phyloP scores from a whole-genome alignment of 257 asterid genomes.

The Penstemon barbatus region DNA sequence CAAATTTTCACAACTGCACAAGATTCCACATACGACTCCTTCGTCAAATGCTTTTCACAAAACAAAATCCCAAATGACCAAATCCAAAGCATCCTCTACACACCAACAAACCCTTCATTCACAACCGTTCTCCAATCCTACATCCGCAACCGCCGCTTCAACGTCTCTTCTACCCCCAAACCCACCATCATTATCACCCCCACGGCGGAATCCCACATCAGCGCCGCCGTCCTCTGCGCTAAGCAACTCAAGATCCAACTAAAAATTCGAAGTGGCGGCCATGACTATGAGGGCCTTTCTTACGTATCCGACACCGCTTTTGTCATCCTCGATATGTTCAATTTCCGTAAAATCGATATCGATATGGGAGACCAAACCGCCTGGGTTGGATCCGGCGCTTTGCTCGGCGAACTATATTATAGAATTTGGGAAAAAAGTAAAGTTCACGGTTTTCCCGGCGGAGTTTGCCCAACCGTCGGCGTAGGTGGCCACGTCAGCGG shows the following conservation, averaged over 20 bases:
- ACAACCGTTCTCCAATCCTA: slow-evolving; percentile 7
- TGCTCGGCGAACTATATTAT: slow-evolving; percentile 43
- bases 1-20: background rate
- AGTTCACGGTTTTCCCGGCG: slow-evolving; percentile 41
- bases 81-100: slow-evolving; percentile 10
- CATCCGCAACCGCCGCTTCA: slow-evolving; percentile 35
- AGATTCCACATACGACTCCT: background rate
- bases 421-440: slow-evolving; percentile 39
- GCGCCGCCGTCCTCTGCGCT: slow-evolving; percentile 27
- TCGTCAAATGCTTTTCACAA: slow-evolving; percentile 16
- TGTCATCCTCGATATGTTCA: slow-evolving; percentile 44
- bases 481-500: slow-evolving; percentile 49
- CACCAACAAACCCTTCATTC: slow-evolving; percentile 23
- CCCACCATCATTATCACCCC: slow-evolving; percentile 31
- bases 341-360: slow-evolving; percentile 33
- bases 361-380: slow-evolving; percentile 29
- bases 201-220: slow-evolving; percentile 26
- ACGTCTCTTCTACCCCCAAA: slow-evolving; percentile 30
- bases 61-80: slow-evolving; percentile 8
- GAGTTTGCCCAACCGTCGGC: slow-evolving; percentile 47
- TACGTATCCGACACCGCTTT: slow-evolving; percentile 32
- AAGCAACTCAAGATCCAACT: slow-evolving; percentile 20
- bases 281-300: slow-evolving; percentile 35
- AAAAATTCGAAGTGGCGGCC: slow-evolving; percentile 37
- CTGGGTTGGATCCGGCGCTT: slow-evolving; percentile 45